Base-by-base conservation (phyloP, 2,329 filamentous ascomycete genomes). In the Chaetomiaceae sp. region DNA sequence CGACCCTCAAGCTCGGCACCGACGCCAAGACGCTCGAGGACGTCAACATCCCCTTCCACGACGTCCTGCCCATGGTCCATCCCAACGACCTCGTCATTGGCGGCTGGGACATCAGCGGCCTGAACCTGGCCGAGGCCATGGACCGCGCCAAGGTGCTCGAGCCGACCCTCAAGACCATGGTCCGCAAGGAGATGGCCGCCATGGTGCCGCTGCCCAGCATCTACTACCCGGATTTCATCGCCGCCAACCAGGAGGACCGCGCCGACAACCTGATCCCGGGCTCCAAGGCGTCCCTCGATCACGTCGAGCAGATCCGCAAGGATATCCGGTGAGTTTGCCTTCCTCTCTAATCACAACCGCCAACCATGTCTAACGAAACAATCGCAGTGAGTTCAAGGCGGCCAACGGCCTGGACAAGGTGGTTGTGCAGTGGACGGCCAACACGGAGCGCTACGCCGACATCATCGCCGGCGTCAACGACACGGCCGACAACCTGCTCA, bases 211-310 rank as follows among this genome's bases (percentile, higher is more conserved):
- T 97, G 54, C 91, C 89, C 19, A 91, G 86, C 68, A 86, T 97
- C 71, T 98, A 98, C 79, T 98, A 98, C 68, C 93, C 93, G 1
- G 93, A 97, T 70, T 98, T 98, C 75, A 98, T 98, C 63, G 93
- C 93, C 56, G 87, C 93, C 65, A 98, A 98, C 74, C 93, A 98
- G 73, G 90, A 93, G 68, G 89, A 90, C 63, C 86, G 93, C 62
- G 93, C 91, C 56, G 89, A 98, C 72, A 97, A 98, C 62, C 62
- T 95, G 53, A 68, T 97, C 39, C 72, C 85, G 53, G 93, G 93
- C 42, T 78, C 75, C 68, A 94, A 93, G 73, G 90, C 90, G 55
- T 88, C 75, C 66, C 83, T 73, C 69, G 88, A 81, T 47, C 93
- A 98, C 64, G 88, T 98, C 38, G 89, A 97, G 73, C 79, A 91